phyloP scores from a whole-genome alignment of 192 early-diverging fungal species.

The Rhizophagus prolifer region DNA sequence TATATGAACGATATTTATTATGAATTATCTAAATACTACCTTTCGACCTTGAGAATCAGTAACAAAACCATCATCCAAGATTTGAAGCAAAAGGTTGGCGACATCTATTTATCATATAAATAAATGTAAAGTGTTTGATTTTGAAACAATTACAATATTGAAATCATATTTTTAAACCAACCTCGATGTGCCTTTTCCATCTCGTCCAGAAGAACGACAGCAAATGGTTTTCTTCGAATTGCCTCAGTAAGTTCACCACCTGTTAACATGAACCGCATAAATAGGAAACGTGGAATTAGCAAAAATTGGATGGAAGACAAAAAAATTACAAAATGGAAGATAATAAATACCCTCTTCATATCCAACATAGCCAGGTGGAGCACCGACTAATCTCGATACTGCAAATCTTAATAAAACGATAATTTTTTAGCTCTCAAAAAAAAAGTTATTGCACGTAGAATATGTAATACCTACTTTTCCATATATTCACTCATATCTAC shows the following conservation, averaged over 20 bases:
- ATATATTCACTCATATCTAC: conserved; percentile 84
- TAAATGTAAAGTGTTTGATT: neutral
- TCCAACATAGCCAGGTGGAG: conserved; percentile 80
- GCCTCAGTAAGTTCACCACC: conserved; percentile 74
- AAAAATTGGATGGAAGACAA: neutral
- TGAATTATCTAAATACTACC: neutral
- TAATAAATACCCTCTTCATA: conserved; percentile 62
- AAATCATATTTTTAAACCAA: neutral
- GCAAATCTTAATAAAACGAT: conserved; percentile 39
- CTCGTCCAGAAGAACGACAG: conserved; percentile 78
- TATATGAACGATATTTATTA: neutral
- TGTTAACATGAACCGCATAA: neutral
- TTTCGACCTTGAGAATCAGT: conserved; percentile 79
- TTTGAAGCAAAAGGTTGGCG: conserved; percentile 89
- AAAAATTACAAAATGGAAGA: neutral
- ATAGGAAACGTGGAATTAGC: neutral
- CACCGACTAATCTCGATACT: conserved; percentile 72
- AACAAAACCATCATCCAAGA: conserved; percentile 80
- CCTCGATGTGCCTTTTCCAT: conserved; percentile 74
- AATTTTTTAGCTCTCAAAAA: neutral
- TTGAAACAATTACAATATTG: neutral
- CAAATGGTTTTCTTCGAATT: conserved; percentile 74
- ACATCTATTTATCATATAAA: conserved; percentile 59
- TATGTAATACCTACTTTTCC: conserved; percentile 43
- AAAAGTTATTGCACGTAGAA: neutral